These are phyloP conservation scores for Saccharum officinarum DNA, from an alignment of 176 grass and related monocot species.

Conservation along the genomic window DNA sequence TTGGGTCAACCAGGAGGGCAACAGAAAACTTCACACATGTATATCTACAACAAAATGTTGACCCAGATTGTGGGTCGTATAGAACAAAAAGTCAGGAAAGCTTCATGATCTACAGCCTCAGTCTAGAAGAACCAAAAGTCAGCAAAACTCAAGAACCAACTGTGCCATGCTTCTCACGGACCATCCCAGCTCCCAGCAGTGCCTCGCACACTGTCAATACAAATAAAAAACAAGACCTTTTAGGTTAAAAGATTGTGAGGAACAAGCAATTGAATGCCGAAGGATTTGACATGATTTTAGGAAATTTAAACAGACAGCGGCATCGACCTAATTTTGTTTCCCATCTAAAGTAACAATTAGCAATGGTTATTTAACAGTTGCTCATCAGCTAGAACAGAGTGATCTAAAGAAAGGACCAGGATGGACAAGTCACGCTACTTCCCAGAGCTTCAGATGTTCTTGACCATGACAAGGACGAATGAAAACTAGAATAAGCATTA, in stretches of 20 bases:
- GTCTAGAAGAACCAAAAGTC: slow-evolving; percentile 5
- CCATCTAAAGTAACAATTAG: not conserved
- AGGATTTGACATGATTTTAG: not conserved
- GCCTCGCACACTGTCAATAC: slow-evolving; percentile 3
- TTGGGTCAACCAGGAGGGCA: not conserved
- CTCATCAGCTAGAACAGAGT: not conserved
- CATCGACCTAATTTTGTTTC: not conserved
- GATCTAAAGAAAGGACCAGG: not conserved
- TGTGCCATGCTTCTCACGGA: not conserved
- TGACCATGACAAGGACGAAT: not conserved
- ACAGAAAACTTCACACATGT: not conserved
- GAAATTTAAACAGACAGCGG: not conserved
- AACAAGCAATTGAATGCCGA: not conserved
- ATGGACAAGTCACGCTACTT: not conserved
- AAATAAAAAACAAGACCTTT: not conserved
- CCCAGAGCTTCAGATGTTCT: not conserved
- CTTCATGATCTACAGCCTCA: slow-evolving; percentile 2
- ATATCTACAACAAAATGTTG: slow-evolving; percentile 40
- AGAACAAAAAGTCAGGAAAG: not conserved
- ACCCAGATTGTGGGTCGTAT: slow-evolving; percentile 14
- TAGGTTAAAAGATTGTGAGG: not conserved
- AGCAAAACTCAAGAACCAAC: not conserved
- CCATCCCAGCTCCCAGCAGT: not conserved
- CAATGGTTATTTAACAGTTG: not conserved
- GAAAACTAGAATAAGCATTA: not conserved